Percentiles rank a stretch among this genome's conserved stretches.
phyloP scores from a whole-genome alignment of 2,329 filamentous ascomycete species.

The Niveomyces coronatus region DNA sequence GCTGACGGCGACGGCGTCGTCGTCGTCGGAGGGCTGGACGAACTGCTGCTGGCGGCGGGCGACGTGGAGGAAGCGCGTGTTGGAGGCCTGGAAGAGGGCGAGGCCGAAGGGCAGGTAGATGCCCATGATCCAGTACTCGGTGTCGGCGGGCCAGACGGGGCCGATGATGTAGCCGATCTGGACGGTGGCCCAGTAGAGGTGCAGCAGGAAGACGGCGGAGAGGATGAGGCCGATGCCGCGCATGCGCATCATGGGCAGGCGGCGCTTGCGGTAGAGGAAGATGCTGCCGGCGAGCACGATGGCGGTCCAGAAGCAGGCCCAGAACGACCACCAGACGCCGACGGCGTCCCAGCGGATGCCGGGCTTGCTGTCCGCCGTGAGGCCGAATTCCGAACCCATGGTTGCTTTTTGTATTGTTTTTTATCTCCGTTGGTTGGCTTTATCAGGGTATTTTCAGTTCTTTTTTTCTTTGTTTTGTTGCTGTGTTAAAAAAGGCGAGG shows the following conservation, averaged over 20 bases:
- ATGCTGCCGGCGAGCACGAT: conserved; percentile 27
- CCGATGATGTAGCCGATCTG: conserved; percentile 28
- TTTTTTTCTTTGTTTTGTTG: too few species aligned
- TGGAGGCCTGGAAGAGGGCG: conserved; percentile 54
- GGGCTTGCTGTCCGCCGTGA: conserved; percentile 14
- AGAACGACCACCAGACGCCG: conserved; percentile 25
- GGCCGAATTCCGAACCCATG: conserved; percentile 19
- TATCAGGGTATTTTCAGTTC: not conserved
- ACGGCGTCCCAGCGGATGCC: conserved; percentile 17
- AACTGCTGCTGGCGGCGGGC: conserved; percentile 38
- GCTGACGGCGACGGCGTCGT: too few species aligned
- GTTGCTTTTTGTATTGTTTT: too few species aligned
- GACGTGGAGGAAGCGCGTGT: conserved; percentile 47
- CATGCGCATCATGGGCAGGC: conserved; percentile 27
- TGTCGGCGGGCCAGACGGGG: conserved; percentile 32
- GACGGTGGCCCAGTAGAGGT: conserved; percentile 30
- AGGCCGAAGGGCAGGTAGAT: conserved; percentile 53
- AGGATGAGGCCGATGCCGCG: conserved; percentile 31
- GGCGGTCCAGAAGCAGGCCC: conserved; percentile 23
- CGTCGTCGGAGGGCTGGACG: too few species aligned
- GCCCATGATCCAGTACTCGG: conserved; percentile 56
- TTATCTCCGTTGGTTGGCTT: too few species aligned
- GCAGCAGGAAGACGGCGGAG: conserved; percentile 27
- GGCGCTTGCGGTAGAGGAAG: conserved; percentile 26
- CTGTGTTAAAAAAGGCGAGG: too few species aligned